Percentiles rank a stretch among this genome's conserved stretches.
Conservation (phyloP, 176 grass and related monocot genomes). For the Bolboschoenus planiculmis region DNA sequence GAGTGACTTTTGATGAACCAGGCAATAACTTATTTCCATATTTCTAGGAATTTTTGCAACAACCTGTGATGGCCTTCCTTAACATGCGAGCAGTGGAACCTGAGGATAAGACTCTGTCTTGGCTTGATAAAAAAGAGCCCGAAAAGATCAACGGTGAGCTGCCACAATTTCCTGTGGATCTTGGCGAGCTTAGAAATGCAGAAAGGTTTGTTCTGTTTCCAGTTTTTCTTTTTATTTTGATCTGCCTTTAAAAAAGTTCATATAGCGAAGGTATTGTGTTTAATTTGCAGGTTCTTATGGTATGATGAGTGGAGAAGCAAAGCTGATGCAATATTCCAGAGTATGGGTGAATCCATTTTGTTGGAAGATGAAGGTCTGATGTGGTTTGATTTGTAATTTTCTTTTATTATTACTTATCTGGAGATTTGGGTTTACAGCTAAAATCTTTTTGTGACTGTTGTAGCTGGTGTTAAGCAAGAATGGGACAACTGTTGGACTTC, state of each 20-base stretch:
- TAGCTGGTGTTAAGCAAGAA: slow-evolving; percentile 27
- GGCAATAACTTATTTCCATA: slow-evolving; percentile 6
- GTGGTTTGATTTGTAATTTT: neutral
- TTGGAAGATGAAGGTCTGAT: slow-evolving; percentile 40
- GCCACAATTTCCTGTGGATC: slow-evolving; percentile 59
- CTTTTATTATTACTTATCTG: neutral
- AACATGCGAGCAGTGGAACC: slow-evolving; percentile 37
- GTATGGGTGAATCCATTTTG: slow-evolving; percentile 24
- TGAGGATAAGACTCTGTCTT: slow-evolving; percentile 50
- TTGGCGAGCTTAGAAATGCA: slow-evolving; percentile 34
- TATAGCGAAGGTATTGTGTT: neutral
- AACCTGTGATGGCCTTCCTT: slow-evolving; percentile 53
- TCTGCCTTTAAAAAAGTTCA: neutral
- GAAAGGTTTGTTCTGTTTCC: slow-evolving; percentile 45
- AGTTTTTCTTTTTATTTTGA: slow-evolving; percentile 1
- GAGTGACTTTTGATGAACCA: neutral
- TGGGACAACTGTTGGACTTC: slow-evolving; percentile 59
- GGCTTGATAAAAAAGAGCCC: slow-evolving; percentile 65
- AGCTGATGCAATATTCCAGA: slow-evolving; percentile 32
- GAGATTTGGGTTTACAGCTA: neutral
- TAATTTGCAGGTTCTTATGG: slow-evolving; percentile 62
- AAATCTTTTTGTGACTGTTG: slow-evolving; percentile 2
- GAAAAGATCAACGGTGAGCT: slow-evolving; percentile 33
- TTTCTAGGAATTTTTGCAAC: slow-evolving; percentile 54
- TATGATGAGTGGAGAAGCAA: slow-evolving; percentile 57